A percentile compares a stretch with the other conserved stretches of the same genome.
phyloP scores from a whole-genome alignment of 2,329 filamentous ascomycete species.

The Ascochyta viciae-villosae region DNA sequence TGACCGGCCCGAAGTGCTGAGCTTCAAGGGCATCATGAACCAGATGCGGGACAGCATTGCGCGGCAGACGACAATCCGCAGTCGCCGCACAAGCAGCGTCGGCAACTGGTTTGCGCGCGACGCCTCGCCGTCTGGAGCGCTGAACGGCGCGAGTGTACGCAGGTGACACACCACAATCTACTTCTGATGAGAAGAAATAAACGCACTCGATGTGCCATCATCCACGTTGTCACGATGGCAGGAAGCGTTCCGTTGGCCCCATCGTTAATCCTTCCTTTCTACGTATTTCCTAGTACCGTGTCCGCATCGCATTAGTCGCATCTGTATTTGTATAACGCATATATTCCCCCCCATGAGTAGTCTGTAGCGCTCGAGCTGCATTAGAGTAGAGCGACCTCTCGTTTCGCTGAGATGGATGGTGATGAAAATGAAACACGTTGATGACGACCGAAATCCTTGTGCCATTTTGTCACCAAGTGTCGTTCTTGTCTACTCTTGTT shows the following conservation, averaged over 20 bases:
- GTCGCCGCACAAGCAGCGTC: conserved; percentile 38
- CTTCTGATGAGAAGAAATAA: neutral
- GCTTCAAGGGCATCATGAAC: conserved; percentile 39
- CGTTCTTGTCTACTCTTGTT: neutral
- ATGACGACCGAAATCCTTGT: neutral
- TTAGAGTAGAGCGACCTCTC: conserved; percentile 2
- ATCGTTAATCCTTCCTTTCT: conserved; percentile 15
- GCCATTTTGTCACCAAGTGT: neutral
- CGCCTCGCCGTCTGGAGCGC: conserved; percentile 25
- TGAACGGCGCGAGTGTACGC: conserved; percentile 22
- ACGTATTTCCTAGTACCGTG: conserved; percentile 5
- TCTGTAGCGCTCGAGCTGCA: neutral
- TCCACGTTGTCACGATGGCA: conserved; percentile 29
- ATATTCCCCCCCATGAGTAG: conserved; percentile 15
- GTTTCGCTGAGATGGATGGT: conserved; percentile 4
- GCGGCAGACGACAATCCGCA: conserved; percentile 32
- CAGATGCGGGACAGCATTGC: conserved; percentile 41
- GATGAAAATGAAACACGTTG: neutral
- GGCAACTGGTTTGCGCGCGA: conserved; percentile 37
- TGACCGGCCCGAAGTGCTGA: conserved; percentile 49
- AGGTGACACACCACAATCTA: neutral
- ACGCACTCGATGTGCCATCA: conserved; percentile 12
- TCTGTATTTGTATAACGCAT: conserved; percentile 17
- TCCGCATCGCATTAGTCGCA: conserved; percentile 1
- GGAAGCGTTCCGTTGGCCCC: conserved; percentile 45